Evolutionary conservation across 495 filamentous ascomycete species (phyloP), one percentile per base, ranked within the genome.

Genomic region (Hypoxylon subgilvum): DNA sequence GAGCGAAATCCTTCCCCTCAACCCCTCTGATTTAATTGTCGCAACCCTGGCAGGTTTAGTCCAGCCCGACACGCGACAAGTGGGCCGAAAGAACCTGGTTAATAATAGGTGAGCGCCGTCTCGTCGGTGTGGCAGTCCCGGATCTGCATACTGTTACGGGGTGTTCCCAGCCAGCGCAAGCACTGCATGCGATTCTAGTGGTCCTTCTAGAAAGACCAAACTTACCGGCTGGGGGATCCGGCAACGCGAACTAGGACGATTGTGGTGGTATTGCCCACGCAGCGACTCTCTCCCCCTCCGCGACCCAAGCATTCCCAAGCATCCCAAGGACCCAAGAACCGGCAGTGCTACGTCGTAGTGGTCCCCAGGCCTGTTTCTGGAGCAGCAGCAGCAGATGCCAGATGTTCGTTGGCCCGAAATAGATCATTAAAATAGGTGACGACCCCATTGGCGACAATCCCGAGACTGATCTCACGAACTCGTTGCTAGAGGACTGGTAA

Each of bases 81-180:
- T 64, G 54, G 61, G 49, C 50, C 54, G 19, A 23, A n/a, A 21
- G 38, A 64, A 64, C 50, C 60, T 64, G 54, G 61, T 64, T 59
- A 51, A 64, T 64, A 64, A 64, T 64, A 64, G 43, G 54, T 58
- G 25, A 54, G 61, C 61, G 55, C 54, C 61, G 50, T 55, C 49
- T 59, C 49, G 61, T 64, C 61, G 61, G 61, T 64, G 61, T 64
- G 50, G 61, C 54, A 59, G 54, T 55, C 54, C 61, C 61, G 45
- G 54, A 59, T 55, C 44, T 64, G 61, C 61, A 64, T 53, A 34
- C 60, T 52, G 13, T 46, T 51, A 36, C 53, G 36, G 38, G 49
- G 49, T 40, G 44, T 50, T 55, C 61, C 49, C 39, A 63, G 52
- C 52, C 36, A 35, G 48, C 21, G 47, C 32, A 58, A 18, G 39